phyloP scores from a whole-genome alignment of 129 eudicot species.

The Tagetes patula region DNA sequence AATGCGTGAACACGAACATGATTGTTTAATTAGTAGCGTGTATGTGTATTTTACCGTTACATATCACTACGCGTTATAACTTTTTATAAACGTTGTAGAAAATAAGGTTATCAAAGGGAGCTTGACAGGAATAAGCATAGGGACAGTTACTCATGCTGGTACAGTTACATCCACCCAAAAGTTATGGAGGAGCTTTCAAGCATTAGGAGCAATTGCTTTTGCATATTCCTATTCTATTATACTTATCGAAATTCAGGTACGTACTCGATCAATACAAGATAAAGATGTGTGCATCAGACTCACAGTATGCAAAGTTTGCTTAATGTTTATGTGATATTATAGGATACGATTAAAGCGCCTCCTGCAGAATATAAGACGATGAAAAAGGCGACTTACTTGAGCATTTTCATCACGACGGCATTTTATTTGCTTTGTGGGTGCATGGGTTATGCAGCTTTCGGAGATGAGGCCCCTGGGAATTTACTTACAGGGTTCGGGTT shows the following conservation, averaged over 20 bases:
- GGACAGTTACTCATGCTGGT: conserved; percentile 44
- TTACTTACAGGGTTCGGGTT: conserved; percentile 71
- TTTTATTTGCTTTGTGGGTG: conserved; percentile 72
- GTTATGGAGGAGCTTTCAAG: conserved; percentile 78
- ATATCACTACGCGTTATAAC: not conserved
- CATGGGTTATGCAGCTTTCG: conserved; percentile 83
- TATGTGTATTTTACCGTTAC: not conserved
- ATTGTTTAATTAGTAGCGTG: not conserved
- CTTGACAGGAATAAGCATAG: conserved; percentile 65
- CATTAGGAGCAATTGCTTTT: conserved; percentile 77
- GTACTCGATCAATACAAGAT: no score
- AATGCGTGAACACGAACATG: not conserved
- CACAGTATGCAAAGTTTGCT: no score
- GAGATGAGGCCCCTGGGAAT: conserved; percentile 66
- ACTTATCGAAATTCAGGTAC: conserved; percentile 71
- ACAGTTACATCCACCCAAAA: conserved; percentile 55
- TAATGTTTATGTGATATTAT: not conserved
- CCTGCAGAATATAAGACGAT: conserved; percentile 74
- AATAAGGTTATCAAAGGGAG: conserved; percentile 59
- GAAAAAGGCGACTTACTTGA: conserved; percentile 53
- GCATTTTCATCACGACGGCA: conserved; percentile 51
- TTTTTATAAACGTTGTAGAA: conserved; percentile 29
- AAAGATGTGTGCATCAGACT: no score
- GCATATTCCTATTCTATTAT: conserved; percentile 68
- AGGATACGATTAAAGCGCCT: conserved; percentile 72